A percentile compares a stretch with the other conserved stretches of the same genome.
Conservation (phyloP, 1,284 basidiomycete genomes). For the Inonotus obliquus region DNA sequence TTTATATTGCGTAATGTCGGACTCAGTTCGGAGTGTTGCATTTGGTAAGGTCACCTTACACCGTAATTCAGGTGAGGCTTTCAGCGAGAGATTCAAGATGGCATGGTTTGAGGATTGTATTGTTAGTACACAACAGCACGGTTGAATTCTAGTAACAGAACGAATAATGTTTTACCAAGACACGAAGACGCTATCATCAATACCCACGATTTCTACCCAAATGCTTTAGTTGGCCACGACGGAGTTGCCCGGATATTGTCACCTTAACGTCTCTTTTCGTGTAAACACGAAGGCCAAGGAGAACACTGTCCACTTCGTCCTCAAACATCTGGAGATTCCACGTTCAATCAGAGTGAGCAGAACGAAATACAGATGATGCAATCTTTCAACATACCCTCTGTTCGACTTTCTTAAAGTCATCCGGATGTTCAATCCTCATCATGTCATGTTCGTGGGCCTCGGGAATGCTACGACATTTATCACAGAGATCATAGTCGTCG, state of each 20-base stretch:
- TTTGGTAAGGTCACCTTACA: no score
- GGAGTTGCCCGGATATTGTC: constrained; percentile 22
- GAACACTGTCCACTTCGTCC: constrained; percentile 20
- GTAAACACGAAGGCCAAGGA: constrained; percentile 22
- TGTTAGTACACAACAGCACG: no score
- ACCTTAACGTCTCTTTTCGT: constrained; percentile 20
- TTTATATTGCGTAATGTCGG: no score
- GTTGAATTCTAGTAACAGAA: no score
- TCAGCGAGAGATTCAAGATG: no score
- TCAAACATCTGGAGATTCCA: constrained; percentile 2
- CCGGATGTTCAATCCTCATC: constrained; percentile 20
- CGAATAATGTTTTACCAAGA: neutral
- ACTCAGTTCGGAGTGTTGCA: no score
- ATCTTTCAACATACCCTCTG: constrained; percentile 17
- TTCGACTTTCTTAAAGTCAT: constrained; percentile 13
- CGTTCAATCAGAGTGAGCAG: neutral
- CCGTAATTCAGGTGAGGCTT: no score
- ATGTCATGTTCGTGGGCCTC: constrained; percentile 21
- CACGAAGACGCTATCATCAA: neutral
- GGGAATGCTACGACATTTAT: constrained; percentile 18
- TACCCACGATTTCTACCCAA: constrained; percentile 11
- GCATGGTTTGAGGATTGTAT: no score
- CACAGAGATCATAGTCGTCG: constrained; percentile 21
- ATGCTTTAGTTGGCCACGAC: constrained; percentile 20
- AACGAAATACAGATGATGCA: neutral